A percentile compares a stretch with the other conserved stretches of the same genome.
Evolutionary conservation across 140 eudicot species (phyloP).

Genomic region (Cichorium intybus): DNA sequence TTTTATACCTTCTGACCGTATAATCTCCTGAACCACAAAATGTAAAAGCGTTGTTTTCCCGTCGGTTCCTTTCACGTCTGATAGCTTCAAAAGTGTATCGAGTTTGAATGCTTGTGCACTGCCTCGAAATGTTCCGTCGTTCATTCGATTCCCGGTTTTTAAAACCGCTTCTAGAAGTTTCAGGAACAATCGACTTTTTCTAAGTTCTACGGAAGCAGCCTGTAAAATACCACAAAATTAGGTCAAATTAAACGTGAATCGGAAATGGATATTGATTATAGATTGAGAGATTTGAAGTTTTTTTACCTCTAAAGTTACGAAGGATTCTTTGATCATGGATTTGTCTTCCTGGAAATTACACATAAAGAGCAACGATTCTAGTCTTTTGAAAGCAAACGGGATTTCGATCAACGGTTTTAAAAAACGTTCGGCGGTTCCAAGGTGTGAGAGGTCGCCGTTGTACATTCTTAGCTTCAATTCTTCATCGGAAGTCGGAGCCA

Average conservation of each 20-base stretch:
- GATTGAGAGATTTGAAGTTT: background rate
- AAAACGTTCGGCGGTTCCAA: slow-evolving; percentile 93
- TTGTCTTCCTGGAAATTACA: slow-evolving; percentile 85
- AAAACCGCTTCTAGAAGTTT: slow-evolving; percentile 96
- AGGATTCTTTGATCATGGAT: slow-evolving; percentile 59
- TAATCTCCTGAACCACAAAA: slow-evolving; percentile 91
- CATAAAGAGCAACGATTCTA: slow-evolving; percentile 81
- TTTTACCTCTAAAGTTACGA: slow-evolving; percentile 69
- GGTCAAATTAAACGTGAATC: background rate
- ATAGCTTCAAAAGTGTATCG: slow-evolving; percentile 80
- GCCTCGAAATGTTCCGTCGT: slow-evolving; percentile 93
- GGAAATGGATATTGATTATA: background rate
- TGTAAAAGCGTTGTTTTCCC: slow-evolving; percentile 97
- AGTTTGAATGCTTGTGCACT: slow-evolving; percentile 99
- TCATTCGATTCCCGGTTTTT: slow-evolving; percentile 98
- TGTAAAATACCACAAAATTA: slow-evolving; percentile 17
- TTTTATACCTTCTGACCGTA: slow-evolving; percentile 88
- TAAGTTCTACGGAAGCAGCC: slow-evolving; percentile 90
- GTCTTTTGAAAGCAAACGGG: slow-evolving; percentile 90
- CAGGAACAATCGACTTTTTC: slow-evolving; percentile 77
- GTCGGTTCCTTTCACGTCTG: slow-evolving; percentile 89
- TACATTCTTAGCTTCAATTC: slow-evolving; percentile 78
- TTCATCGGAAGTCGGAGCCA: slow-evolving; percentile 92
- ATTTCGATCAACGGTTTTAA: slow-evolving; percentile 72
- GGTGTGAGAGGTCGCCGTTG: slow-evolving; percentile 69